Percentiles rank a stretch among this genome's conserved stretches.
These are phyloP conservation scores for Boechera retrofracta DNA, from an alignment of 345 rosid species.

Conservation along the genomic window DNA sequence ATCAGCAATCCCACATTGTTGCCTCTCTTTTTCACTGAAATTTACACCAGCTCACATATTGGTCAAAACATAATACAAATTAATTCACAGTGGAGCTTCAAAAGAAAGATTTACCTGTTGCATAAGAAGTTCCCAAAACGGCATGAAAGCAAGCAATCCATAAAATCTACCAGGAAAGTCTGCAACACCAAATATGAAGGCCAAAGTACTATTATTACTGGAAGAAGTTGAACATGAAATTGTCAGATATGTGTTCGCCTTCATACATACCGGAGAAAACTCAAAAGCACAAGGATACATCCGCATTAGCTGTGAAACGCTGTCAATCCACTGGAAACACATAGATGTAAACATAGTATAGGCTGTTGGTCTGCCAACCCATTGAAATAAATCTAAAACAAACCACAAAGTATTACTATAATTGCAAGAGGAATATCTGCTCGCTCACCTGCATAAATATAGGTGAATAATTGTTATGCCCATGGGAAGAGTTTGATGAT, in stretches of 20 bases:
- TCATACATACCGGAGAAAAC: conserved; percentile 82
- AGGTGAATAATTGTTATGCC: conserved; percentile 88
- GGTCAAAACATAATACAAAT: not conserved
- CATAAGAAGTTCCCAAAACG: conserved; percentile 98
- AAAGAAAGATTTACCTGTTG: conserved; percentile 67
- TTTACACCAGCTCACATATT: conserved; percentile 3
- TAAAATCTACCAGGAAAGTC: conserved; percentile 92
- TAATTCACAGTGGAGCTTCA: not conserved
- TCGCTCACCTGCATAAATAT: conserved; percentile 86
- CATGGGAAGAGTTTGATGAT: conserved; percentile 82
- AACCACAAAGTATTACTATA: conserved; percentile 12
- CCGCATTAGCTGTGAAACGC: conserved; percentile 87
- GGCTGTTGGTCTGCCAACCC: conserved; percentile 28
- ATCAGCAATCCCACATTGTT: conserved; percentile 72
- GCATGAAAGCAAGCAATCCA: conserved; percentile 90
- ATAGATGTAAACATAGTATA: conserved; percentile 16
- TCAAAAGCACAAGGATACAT: conserved; percentile 99
- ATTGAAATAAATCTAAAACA: conserved; percentile 14
- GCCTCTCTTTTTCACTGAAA: conserved; percentile 95
- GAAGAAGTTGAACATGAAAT: conserved; percentile 16
- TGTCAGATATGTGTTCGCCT: conserved; percentile 23
- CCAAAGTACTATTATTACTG: conserved; percentile 16
- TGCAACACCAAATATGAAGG: conserved; percentile 39
- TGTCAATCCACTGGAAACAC: conserved; percentile 90
- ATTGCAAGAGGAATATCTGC: conserved; percentile 14